Evolutionary conservation across 1,139 yeast genomes (phyloP).

Genomic region (Citeromyces siamensis): DNA sequence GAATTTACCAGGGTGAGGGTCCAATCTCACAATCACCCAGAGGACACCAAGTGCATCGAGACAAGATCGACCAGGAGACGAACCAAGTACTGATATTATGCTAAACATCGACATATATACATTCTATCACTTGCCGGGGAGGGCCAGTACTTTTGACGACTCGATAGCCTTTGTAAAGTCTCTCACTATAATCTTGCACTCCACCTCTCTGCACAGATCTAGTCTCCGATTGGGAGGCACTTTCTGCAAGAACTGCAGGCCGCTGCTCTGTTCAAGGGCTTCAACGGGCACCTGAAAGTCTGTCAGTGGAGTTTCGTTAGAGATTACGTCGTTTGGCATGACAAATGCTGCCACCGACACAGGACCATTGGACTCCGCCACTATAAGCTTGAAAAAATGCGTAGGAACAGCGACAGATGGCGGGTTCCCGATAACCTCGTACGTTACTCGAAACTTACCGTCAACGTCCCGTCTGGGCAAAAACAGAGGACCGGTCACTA

Average conservation of each 20-base stretch:
- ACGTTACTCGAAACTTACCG: constrained; percentile 71
- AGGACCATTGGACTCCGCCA: constrained; percentile 50
- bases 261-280: constrained; percentile 78
- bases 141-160: constrained; percentile 8
- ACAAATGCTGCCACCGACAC: constrained; percentile 88
- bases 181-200: constrained; percentile 73
- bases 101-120: no score
- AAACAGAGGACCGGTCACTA: constrained; percentile 90
- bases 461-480: constrained; percentile 66
- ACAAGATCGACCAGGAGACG: no score
- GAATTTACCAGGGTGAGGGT: no score
- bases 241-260: constrained; percentile 66
- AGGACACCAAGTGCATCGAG: no score
- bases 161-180: constrained; percentile 41
- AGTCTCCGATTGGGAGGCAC: constrained; percentile 49
- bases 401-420: constrained; percentile 97
- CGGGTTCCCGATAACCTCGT: constrained; percentile 95
- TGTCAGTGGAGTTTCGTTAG: constrained; percentile 57
- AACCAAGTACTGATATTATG: no score
- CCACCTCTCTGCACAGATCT: constrained; percentile 68
- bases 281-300: constrained; percentile 81
- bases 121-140: no score
- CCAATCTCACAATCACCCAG: no score
- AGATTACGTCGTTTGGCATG: constrained; percentile 70
- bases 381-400: constrained; percentile 83